These are phyloP conservation scores for Alternaria gaisen DNA, from an alignment of 2,329 filamentous ascomycete genomes.

Conservation along the genomic window DNA sequence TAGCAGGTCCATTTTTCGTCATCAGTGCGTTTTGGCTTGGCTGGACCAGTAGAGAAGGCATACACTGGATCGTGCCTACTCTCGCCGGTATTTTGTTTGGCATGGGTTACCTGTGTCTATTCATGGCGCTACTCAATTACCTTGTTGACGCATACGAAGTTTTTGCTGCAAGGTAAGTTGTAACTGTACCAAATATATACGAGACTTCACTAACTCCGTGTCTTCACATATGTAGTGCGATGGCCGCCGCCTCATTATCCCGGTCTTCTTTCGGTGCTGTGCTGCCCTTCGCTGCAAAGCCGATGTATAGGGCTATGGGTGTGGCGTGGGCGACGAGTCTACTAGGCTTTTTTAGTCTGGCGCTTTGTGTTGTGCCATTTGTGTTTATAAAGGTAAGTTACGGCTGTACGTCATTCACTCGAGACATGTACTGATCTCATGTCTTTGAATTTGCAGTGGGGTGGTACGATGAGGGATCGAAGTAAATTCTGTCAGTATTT, in stretches of 20 bases:
- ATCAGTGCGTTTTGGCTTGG: slow-evolving; percentile 55
- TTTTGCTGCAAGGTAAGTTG: slow-evolving; percentile 67
- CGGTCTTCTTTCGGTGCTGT: slow-evolving; percentile 79
- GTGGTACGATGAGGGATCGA: slow-evolving; percentile 62
- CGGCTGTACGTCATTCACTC: no score
- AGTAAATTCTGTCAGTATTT: slow-evolving; percentile 71
- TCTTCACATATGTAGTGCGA: slow-evolving; percentile 57
- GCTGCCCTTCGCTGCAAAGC: slow-evolving; percentile 57
- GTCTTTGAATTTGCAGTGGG: slow-evolving; percentile 47
- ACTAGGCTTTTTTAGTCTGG: slow-evolving; percentile 59
- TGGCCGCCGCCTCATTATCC: slow-evolving; percentile 85
- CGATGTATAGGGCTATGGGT: slow-evolving; percentile 73
- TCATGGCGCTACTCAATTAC: slow-evolving; percentile 69
- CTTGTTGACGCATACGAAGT: slow-evolving; percentile 72
- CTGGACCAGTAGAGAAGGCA: slow-evolving; percentile 49
- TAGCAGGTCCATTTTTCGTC: slow-evolving; percentile 70
- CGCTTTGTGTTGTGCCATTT: slow-evolving; percentile 66
- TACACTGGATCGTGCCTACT: slow-evolving; percentile 57
- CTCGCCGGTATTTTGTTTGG: slow-evolving; percentile 56
- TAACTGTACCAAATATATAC: neutral
- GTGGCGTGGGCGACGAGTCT: slow-evolving; percentile 71
- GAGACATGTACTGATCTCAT: no score
- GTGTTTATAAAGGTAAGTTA: slow-evolving; percentile 57
- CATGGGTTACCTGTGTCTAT: slow-evolving; percentile 58
- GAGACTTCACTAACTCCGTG: neutral